Evolutionary conservation across 768 basidiomycete species (phyloP).

Genomic region (Russula foetens): DNA sequence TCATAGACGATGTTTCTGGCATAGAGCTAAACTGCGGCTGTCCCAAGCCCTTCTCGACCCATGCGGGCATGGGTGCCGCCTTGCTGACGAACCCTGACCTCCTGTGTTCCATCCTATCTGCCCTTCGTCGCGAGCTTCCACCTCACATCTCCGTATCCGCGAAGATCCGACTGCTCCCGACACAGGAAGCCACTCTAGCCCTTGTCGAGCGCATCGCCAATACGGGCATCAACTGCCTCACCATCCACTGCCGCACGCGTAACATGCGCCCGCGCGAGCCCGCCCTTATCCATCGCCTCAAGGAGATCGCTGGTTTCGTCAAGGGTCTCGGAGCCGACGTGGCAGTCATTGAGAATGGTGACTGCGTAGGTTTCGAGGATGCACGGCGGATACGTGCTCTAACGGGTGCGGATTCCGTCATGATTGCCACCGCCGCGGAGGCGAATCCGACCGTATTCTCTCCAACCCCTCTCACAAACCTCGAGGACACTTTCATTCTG

Average conservation of each 20-base stretch:
- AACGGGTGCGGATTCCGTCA: slow-evolving; percentile 89
- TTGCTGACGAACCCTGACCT: slow-evolving; percentile 87
- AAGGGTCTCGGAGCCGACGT: slow-evolving; percentile 63
- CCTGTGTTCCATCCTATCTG: slow-evolving; percentile 79
- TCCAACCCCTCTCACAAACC: slow-evolving; percentile 52
- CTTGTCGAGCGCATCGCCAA: slow-evolving; percentile 83
- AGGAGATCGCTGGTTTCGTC: slow-evolving; percentile 83
- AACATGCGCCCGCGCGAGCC: slow-evolving; percentile 80
- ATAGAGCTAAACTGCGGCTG: slow-evolving; percentile 98
- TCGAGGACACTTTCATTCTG: slow-evolving; percentile 62
- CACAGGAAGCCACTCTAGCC: slow-evolving; percentile 79
- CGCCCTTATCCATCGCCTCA: slow-evolving; percentile 70
- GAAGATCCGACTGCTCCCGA: slow-evolving; percentile 85
- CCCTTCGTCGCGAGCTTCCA: slow-evolving; percentile 64
- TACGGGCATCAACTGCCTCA: slow-evolving; percentile 84
- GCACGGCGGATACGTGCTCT: slow-evolving; percentile 62
- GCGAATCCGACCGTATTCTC: slow-evolving; percentile 87
- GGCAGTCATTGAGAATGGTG: slow-evolving; percentile 93
- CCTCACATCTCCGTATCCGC: slow-evolving; percentile 82
- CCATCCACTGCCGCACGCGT: slow-evolving; percentile 91
- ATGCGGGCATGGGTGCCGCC: slow-evolving; percentile 94
- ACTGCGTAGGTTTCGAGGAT: slow-evolving; percentile 75
- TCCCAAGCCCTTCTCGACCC: slow-evolving; percentile 92
- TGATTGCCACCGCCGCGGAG: slow-evolving; percentile 96
- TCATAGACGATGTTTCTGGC: slow-evolving; percentile 84